Percentiles rank a stretch among this genome's conserved stretches.
These are phyloP conservation scores for Fusarium multiceps DNA, from an alignment of 2,329 filamentous ascomycete genomes.

Conservation along the genomic window DNA sequence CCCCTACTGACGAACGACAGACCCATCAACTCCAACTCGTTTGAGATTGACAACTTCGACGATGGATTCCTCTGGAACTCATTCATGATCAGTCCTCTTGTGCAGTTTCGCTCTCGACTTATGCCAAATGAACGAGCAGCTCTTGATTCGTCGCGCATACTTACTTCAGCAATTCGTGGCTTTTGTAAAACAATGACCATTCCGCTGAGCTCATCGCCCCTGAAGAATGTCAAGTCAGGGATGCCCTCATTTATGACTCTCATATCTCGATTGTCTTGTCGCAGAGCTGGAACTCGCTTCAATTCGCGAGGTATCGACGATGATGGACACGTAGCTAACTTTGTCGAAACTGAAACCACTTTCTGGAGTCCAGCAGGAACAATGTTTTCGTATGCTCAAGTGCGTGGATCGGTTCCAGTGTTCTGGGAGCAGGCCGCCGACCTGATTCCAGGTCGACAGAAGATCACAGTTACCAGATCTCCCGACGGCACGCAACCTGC, in stretches of 20 bases:
- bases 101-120: slow-evolving; percentile 87
- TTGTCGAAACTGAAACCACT: slow-evolving; percentile 96
- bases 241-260: slow-evolving; percentile 87
- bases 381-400: slow-evolving; percentile 93
- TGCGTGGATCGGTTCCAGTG: slow-evolving; percentile 90
- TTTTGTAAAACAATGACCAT: slow-evolving; percentile 91
- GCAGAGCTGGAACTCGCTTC: slow-evolving; percentile 92
- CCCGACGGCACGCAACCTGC: slow-evolving; percentile 91
- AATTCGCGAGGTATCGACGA: slow-evolving; percentile 98
- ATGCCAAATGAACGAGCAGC: slow-evolving; percentile 78
- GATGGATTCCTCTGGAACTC: slow-evolving; percentile 97
- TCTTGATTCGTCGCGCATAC: slow-evolving; percentile 86
- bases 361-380: slow-evolving; percentile 84
- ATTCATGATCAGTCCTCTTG: slow-evolving; percentile 94
- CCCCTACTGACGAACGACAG: slow-evolving; percentile 54
- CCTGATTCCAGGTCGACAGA: slow-evolving; percentile 90
- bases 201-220: slow-evolving; percentile 78
- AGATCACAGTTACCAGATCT: slow-evolving; percentile 90
- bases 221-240: slow-evolving; percentile 73
- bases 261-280: slow-evolving; percentile 90
- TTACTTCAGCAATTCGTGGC: slow-evolving; percentile 93
- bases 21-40: slow-evolving; percentile 78
- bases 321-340: slow-evolving; percentile 96
- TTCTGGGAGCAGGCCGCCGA: slow-evolving; percentile 97
- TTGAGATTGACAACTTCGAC: slow-evolving; percentile 93